These are phyloP conservation scores for Salix viminalis DNA, from an alignment of 345 rosid genomes.

Conservation along the genomic window DNA sequence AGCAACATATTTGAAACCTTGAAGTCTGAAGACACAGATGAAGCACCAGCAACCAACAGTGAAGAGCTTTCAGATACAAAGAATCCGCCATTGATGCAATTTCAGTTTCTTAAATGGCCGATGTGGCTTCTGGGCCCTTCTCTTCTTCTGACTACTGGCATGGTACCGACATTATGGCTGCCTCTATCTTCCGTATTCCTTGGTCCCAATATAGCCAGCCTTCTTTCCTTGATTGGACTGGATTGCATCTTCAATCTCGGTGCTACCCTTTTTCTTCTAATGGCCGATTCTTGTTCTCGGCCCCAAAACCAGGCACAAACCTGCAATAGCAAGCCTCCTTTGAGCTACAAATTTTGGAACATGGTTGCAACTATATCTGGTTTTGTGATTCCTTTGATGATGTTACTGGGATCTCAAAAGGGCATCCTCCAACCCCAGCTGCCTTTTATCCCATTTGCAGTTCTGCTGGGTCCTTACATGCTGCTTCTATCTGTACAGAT, in stretches of 20 bases:
- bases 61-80: slow-evolving; percentile 24
- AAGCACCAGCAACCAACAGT: slow-evolving; percentile 22
- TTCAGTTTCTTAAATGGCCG: slow-evolving; percentile 78
- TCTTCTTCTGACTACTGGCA: slow-evolving; percentile 75
- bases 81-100: slow-evolving; percentile 17
- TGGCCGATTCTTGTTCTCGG: slow-evolving; percentile 82
- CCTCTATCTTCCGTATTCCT: slow-evolving; percentile 78
- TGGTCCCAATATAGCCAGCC: slow-evolving; percentile 80
- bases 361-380: slow-evolving; percentile 56
- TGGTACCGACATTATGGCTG: slow-evolving; percentile 88
- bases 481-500: slow-evolving; percentile 79
- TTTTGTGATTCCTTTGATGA: slow-evolving; percentile 47
- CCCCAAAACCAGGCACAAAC: slow-evolving; percentile 37
- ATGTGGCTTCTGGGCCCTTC: slow-evolving; percentile 85
- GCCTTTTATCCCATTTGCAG: slow-evolving; percentile 53
- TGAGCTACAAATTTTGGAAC: slow-evolving; percentile 80
- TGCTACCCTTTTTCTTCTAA: slow-evolving; percentile 69
- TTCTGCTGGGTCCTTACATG: slow-evolving; percentile 74
- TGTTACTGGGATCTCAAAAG: slow-evolving; percentile 55
- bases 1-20: slow-evolving; percentile 53
- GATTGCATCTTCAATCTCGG: slow-evolving; percentile 91
- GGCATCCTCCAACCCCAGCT: slow-evolving; percentile 69
- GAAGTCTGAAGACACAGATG: slow-evolving; percentile 32
- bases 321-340: slow-evolving; percentile 61
- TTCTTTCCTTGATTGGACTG: slow-evolving; percentile 81